phyloP scores from a whole-genome alignment of 768 basidiomycete genomes.

The Boletus tomentosulus region DNA sequence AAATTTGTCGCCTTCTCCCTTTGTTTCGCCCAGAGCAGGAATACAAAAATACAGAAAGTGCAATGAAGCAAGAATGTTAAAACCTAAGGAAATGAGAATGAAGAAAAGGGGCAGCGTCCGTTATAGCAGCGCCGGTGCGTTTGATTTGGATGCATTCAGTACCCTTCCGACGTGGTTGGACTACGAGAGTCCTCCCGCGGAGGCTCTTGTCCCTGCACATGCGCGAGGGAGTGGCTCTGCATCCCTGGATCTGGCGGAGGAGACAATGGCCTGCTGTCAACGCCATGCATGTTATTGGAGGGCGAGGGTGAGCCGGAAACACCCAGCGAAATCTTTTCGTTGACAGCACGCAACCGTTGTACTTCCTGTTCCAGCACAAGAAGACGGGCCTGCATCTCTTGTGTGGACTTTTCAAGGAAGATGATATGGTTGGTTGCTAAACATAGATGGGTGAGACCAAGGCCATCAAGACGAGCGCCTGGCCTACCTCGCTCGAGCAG shows the following conservation, averaged over 20 bases:
- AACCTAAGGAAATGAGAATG: slow-evolving; percentile 31
- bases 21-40: slow-evolving; percentile 23
- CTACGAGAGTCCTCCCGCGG: slow-evolving; percentile 60
- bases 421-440: slow-evolving; percentile 78
- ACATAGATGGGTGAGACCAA: slow-evolving; percentile 11
- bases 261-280: slow-evolving; percentile 52
- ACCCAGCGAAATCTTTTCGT: slow-evolving; percentile 79
- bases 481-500: slow-evolving; percentile 78
- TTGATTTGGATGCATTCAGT: slow-evolving; percentile 23
- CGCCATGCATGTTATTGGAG: slow-evolving; percentile 32
- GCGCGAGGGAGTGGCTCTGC: slow-evolving; percentile 46
- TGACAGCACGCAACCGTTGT: slow-evolving; percentile 63
- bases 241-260: slow-evolving; percentile 57
- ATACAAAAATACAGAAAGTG: slow-evolving; percentile 33
- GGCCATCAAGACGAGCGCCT: slow-evolving; percentile 1
- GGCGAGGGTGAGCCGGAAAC: slow-evolving; percentile 56
- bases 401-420: slow-evolving; percentile 66
- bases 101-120: slow-evolving; percentile 31
- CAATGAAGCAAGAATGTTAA: slow-evolving; percentile 31
- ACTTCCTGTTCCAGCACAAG: slow-evolving; percentile 65
- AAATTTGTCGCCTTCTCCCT: slow-evolving; percentile 18
- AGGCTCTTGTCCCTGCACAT: slow-evolving; percentile 56
- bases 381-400: slow-evolving; percentile 67
- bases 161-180: slow-evolving; percentile 29
- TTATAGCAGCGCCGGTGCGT: slow-evolving; percentile 11